Evolutionary conservation across 805 yeast species (phyloP).

Genomic region (Suhomyces sp.): DNA sequence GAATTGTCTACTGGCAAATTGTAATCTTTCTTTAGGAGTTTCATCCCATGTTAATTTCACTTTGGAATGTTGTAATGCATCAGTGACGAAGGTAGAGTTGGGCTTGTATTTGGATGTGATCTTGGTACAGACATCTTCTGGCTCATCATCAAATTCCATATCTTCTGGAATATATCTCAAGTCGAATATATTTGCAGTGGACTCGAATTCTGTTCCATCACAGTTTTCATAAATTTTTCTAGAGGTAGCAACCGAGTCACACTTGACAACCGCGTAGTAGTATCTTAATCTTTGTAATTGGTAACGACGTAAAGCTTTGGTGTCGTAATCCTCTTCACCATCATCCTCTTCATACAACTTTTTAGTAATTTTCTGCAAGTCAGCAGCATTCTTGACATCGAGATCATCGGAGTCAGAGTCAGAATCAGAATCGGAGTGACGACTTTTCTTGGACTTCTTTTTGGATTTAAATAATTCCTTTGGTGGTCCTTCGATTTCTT

Average conservation of each 20-base stretch:
- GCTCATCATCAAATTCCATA: constrained; percentile 74
- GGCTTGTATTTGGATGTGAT: constrained; percentile 83
- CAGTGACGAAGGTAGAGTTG: constrained; percentile 72
- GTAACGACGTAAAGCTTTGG: constrained; percentile 79
- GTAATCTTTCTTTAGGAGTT: constrained; percentile 86
- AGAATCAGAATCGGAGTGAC: constrained; percentile 35
- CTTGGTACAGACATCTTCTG: constrained; percentile 69
- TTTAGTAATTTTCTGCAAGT: constrained; percentile 60
- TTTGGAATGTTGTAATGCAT: constrained; percentile 93
- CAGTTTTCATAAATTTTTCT: constrained; percentile 76
- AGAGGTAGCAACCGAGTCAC: constrained; percentile 74
- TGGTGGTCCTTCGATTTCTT: constrained; percentile 92
- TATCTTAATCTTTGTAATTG: constrained; percentile 91
- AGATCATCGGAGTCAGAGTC: constrained; percentile 36
- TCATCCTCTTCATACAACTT: constrained; percentile 76
- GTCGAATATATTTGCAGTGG: constrained; percentile 93
- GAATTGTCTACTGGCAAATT: constrained; percentile 76
- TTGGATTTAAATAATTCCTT: constrained; percentile 67
- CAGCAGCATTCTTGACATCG: constrained; percentile 47
- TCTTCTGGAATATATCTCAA: constrained; percentile 90
- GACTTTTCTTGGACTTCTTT: constrained; percentile 32
- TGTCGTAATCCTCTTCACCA: constrained; percentile 81
- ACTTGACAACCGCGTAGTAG: constrained; percentile 85
- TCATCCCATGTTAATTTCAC: constrained; percentile 98
- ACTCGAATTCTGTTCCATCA: constrained; percentile 94